Evolutionary conservation across 805 yeast species (phyloP).

Genomic region (Kockiozyma suomiensis): DNA sequence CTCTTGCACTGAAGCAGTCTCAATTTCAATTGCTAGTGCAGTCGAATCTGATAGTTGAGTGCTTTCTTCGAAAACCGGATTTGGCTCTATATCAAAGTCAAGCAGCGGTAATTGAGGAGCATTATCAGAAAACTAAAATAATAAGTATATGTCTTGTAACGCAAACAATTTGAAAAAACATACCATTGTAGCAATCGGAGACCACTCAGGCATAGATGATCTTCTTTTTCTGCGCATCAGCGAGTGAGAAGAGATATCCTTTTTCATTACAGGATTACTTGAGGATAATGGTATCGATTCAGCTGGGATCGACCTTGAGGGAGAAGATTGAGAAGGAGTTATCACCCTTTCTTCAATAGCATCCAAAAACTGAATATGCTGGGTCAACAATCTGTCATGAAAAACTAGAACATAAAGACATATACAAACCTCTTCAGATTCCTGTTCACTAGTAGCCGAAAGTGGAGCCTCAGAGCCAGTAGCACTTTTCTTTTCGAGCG

Average conservation of each 20-base stretch:
- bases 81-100: not conserved
- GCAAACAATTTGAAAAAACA: not conserved
- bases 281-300: not conserved
- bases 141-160: not conserved
- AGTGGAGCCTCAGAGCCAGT: not conserved
- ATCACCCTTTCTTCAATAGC: not conserved
- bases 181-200: constrained; percentile 7
- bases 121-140: not conserved
- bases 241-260: not conserved
- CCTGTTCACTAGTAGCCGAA: not conserved
- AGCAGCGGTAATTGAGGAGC: not conserved
- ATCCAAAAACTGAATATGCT: constrained; percentile 8
- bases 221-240: constrained; percentile 6
- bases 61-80: too few relatives aligned
- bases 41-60: too few relatives aligned
- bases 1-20: not conserved
- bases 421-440: not conserved
- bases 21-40: not conserved
- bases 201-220: constrained; percentile 23
- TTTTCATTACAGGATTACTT: not conserved
- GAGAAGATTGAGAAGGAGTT: not conserved
- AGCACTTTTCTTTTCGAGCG: not conserved
- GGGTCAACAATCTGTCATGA: too few relatives aligned
- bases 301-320: not conserved
- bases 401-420: too few relatives aligned